Percentiles rank a stretch among this genome's conserved stretches.
phyloP scores from a whole-genome alignment of 805 yeast species.

The Candida glaebosa region DNA sequence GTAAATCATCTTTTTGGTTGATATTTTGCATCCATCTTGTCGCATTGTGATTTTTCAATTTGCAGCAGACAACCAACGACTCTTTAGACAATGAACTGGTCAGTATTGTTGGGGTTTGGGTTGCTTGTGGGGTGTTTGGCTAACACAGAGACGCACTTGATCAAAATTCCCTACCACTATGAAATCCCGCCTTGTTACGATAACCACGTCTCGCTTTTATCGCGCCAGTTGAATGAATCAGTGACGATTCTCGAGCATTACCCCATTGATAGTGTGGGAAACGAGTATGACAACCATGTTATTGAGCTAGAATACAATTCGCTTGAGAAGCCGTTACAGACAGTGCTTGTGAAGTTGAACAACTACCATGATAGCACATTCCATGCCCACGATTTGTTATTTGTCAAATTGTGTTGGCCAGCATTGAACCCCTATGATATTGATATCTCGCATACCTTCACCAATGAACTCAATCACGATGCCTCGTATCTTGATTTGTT shows the following conservation, averaged over 20 bases:
- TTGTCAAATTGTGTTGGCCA: slow-evolving; percentile 36
- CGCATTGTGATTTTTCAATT: background rate
- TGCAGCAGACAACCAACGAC: background rate
- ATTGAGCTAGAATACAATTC: slow-evolving; percentile 10
- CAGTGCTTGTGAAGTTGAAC: slow-evolving; percentile 28
- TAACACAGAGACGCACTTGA: slow-evolving; percentile 35
- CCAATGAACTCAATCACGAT: slow-evolving; percentile 9
- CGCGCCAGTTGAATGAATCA: slow-evolving; percentile 15
- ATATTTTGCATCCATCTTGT: too few species aligned
- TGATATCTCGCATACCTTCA: slow-evolving; percentile 19
- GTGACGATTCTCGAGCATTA: slow-evolving; percentile 19
- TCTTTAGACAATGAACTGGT: background rate
- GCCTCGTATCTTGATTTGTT: slow-evolving; percentile 19
- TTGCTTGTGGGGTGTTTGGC: slow-evolving; percentile 15
- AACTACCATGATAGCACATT: slow-evolving; percentile 28
- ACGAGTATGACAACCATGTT: background rate
- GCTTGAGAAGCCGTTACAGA: slow-evolving; percentile 7
- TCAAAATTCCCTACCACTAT: slow-evolving; percentile 33
- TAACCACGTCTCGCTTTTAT: background rate
- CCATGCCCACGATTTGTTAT: slow-evolving; percentile 21
- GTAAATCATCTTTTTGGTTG: too few species aligned
- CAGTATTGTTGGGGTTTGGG: background rate
- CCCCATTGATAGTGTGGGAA: slow-evolving; percentile 17
- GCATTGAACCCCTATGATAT: slow-evolving; percentile 28
- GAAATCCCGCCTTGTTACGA: slow-evolving; percentile 22